A percentile compares a stretch with the other conserved stretches of the same genome.
phyloP scores from a whole-genome alignment of 371 early-diverging fungal genomes.

The Mucor saturninus region DNA sequence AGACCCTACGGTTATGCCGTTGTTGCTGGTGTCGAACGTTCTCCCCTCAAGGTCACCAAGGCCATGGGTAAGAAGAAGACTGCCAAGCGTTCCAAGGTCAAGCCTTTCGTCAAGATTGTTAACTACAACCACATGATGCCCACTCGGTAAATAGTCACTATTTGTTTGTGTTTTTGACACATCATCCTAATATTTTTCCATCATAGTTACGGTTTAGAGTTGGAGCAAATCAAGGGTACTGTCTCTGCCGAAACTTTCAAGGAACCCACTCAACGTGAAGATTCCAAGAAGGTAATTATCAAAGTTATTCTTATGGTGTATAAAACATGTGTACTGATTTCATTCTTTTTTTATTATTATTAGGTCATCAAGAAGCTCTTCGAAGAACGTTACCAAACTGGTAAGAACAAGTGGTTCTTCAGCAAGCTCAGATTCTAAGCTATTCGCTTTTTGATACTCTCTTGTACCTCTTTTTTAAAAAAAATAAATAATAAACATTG shows the following conservation, averaged over 20 bases:
- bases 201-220: constrained; percentile 78
- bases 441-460: constrained; percentile 4
- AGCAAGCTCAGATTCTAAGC: constrained; percentile 97
- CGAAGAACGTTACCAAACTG: constrained; percentile 93
- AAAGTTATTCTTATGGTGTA: neutral
- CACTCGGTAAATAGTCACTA: constrained; percentile 72
- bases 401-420: constrained; percentile 99
- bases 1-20: constrained; percentile 97
- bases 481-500: constrained; percentile 1
- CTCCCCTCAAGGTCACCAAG: constrained; percentile 96
- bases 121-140: constrained; percentile 99
- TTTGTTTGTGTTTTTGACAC: neutral
- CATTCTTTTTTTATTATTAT: neutral
- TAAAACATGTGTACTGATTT: neutral
- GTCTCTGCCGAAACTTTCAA: constrained; percentile 89
- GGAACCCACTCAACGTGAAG: constrained; percentile 92
- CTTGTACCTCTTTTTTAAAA: constrained; percentile 1
- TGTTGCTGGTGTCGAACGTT: constrained; percentile 96
- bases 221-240: constrained; percentile 86
- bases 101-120: constrained; percentile 97
- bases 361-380: constrained; percentile 90
- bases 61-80: constrained; percentile 93
- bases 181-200: neutral
- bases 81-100: constrained; percentile 94
- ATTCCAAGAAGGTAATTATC: constrained; percentile 78